Percentiles rank a stretch among this genome's conserved stretches.
phyloP scores from a whole-genome alignment of 805 yeast species.

The Metschnikowia orientalis region DNA sequence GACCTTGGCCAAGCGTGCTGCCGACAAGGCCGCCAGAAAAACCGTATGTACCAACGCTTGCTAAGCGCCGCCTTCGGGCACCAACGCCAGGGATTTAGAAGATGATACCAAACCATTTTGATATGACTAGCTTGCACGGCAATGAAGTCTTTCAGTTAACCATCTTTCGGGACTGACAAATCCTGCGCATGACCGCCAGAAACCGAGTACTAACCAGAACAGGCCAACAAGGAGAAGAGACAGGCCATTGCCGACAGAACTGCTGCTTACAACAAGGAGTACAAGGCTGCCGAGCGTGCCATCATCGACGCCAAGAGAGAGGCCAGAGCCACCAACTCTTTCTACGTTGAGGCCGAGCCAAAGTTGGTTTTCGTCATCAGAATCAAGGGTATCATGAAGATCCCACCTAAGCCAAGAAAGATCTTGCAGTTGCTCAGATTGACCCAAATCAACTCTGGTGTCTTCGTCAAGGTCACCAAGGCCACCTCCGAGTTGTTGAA shows the following conservation, averaged over 20 bases:
- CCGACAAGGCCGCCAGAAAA: constrained; percentile 73
- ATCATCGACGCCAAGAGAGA: constrained; percentile 83
- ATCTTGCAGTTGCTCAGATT: constrained; percentile 91
- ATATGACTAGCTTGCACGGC: constrained; percentile 63
- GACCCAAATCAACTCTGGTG: constrained; percentile 92
- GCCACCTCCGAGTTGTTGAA: constrained; percentile 89
- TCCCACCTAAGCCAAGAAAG: constrained; percentile 99
- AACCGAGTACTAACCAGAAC: constrained; percentile 10
- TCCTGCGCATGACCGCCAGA: background rate
- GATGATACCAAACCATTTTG: constrained; percentile 45
- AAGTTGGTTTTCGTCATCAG: constrained; percentile 94
- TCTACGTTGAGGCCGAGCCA: constrained; percentile 92
- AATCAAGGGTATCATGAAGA: constrained; percentile 99
- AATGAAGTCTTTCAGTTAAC: constrained; percentile 71
- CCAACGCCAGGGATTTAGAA: constrained; percentile 37
- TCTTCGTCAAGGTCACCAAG: constrained; percentile 91
- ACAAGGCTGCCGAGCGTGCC: constrained; percentile 88
- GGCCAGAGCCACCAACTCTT: constrained; percentile 90
- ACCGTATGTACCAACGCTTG: constrained; percentile 56
- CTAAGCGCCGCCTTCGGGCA: too few species aligned
- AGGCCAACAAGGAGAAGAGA: constrained; percentile 49
- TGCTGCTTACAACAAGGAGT: constrained; percentile 94
- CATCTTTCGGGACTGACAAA: constrained; percentile 82
- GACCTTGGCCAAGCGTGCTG: constrained; percentile 72
- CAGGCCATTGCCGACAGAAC: constrained; percentile 85